These are phyloP conservation scores for Daedaleopsis nitida DNA, from an alignment of 768 basidiomycete genomes.

Conservation along the genomic window DNA sequence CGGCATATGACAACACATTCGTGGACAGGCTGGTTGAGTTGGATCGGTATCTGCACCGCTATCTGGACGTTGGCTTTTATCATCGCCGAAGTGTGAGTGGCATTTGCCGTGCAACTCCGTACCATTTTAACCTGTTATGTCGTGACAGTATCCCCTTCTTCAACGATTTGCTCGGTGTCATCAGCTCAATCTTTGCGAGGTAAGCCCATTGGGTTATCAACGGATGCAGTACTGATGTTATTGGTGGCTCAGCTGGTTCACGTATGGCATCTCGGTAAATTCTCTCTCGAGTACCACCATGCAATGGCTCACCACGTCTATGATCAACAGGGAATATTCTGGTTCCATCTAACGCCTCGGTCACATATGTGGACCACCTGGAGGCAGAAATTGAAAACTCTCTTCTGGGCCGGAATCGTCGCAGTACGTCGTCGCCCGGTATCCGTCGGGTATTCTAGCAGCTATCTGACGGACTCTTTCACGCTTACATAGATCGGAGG, in stretches of 20 bases:
- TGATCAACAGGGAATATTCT: slow-evolving; percentile 27
- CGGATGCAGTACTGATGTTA: neutral
- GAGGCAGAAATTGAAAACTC: slow-evolving; percentile 24
- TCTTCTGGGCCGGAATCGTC: slow-evolving; percentile 29
- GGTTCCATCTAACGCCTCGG: slow-evolving; percentile 30
- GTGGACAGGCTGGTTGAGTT: slow-evolving; percentile 29
- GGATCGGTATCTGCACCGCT: slow-evolving; percentile 28
- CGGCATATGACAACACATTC: slow-evolving; percentile 33
- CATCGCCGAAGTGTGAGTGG: slow-evolving; percentile 33
- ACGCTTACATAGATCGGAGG: slow-evolving; percentile 23
- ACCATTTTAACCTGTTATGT: neutral
- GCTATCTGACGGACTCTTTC: no score
- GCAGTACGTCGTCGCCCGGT: slow-evolving; percentile 11
- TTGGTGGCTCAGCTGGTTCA: slow-evolving; percentile 28
- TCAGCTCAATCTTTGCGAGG: slow-evolving; percentile 31
- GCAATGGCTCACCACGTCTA: neutral
- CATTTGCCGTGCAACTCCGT: neutral
- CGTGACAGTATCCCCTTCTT: slow-evolving; percentile 32
- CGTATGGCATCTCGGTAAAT: slow-evolving; percentile 30
- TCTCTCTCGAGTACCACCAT: neutral
- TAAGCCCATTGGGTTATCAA: neutral
- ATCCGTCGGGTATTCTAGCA: no score
- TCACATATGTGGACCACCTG: slow-evolving; percentile 26
- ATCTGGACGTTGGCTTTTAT: slow-evolving; percentile 32
- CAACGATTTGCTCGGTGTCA: slow-evolving; percentile 34